A percentile compares a stretch with the other conserved stretches of the same genome.
Evolutionary conservation across 2,329 filamentous ascomycete genomes (phyloP).

Genomic region (Emergomyces africanus): DNA sequence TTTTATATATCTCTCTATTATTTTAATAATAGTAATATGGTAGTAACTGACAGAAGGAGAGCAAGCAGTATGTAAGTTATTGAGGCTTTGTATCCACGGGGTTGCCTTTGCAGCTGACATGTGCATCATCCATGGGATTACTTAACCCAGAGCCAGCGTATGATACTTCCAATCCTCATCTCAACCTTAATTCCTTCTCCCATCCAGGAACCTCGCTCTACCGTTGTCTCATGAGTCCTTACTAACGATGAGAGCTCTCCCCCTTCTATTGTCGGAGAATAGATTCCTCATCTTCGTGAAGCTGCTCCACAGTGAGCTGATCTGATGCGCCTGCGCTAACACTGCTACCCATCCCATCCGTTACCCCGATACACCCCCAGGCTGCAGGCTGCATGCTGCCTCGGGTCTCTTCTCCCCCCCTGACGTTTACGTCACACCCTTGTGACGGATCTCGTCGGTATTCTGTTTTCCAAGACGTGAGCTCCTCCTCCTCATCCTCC

Average conservation of each 20-base stretch:
- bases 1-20: too few species aligned
- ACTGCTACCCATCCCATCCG: conserved; percentile 2
- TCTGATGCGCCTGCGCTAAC: background rate
- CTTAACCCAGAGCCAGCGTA: too few species aligned
- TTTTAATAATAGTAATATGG: too few species aligned
- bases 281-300: background rate
- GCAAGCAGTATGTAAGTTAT: too few species aligned
- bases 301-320: background rate
- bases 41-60: too few species aligned
- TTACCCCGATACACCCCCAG: conserved; percentile 7
- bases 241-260: background rate
- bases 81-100: too few species aligned
- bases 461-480: conserved; percentile 1
- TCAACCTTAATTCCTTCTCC: background rate
- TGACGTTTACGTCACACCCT: background rate
- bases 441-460: background rate
- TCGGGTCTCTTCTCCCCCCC: conserved; percentile 11
- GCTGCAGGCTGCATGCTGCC: conserved; percentile 7
- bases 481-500: conserved; percentile 4
- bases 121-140: too few species aligned
- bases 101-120: too few species aligned
- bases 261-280: background rate
- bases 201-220: background rate
- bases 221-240: background rate
- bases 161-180: background rate